Percentiles rank a stretch among this genome's conserved stretches.
phyloP scores from a whole-genome alignment of 495 filamentous ascomycete genomes.

The Opeltia flavorubescens region DNA sequence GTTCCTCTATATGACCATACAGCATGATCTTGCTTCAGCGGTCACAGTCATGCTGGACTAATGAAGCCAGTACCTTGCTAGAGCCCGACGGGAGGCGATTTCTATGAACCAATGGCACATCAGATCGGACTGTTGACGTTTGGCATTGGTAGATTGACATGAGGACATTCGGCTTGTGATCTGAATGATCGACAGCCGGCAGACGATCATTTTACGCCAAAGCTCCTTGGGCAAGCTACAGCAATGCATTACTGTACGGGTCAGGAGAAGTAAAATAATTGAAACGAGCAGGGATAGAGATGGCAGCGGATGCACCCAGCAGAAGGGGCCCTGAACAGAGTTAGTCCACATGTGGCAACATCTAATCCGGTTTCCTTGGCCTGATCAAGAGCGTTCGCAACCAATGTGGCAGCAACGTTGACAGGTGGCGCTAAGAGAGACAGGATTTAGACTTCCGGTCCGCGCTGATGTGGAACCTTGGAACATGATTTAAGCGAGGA shows the following conservation, averaged over 20 bases:
- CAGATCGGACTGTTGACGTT: background rate
- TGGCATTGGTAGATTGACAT: background rate
- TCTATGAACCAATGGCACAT: background rate
- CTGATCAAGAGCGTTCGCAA: background rate
- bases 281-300: conserved; percentile 1
- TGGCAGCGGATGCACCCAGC: conserved; percentile 1
- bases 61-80: background rate
- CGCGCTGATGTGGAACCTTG: background rate
- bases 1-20: background rate
- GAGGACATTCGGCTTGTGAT: background rate
- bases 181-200: background rate
- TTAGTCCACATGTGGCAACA: background rate
- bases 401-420: background rate
- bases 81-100: background rate
- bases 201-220: background rate
- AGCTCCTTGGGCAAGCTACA: background rate
- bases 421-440: background rate
- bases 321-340: background rate
- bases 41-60: background rate
- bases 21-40: background rate
- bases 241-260: background rate
- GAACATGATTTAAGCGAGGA: background rate
- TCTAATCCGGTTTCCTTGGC: conserved; percentile 1
- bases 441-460: background rate
- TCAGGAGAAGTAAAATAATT: background rate